Percentiles rank a stretch among this genome's conserved stretches.
phyloP scores from a whole-genome alignment of 2,329 filamentous ascomycete genomes.

The Fusarium sp. region DNA sequence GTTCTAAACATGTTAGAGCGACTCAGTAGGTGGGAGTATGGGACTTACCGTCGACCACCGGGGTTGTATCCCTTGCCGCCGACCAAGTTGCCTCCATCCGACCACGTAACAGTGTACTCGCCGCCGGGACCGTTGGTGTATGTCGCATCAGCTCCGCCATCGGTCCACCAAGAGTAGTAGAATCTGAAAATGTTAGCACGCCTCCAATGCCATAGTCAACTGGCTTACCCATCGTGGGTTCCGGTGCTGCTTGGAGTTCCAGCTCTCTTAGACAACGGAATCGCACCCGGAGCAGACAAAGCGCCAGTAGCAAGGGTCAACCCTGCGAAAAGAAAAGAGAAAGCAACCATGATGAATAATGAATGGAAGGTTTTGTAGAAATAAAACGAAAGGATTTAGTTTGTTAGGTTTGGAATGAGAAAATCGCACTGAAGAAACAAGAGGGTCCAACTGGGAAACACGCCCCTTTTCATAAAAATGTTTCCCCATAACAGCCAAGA shows the following conservation, averaged over 20 bases:
- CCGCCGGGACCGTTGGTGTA: conserved; percentile 59
- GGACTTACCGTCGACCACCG: conserved; percentile 53
- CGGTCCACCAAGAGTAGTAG: conserved; percentile 63
- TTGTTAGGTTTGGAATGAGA: conserved; percentile 5
- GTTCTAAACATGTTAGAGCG: conserved; percentile 4
- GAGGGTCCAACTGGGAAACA: background rate
- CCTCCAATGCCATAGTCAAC: background rate
- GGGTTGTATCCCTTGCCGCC: conserved; percentile 38
- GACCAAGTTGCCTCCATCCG: conserved; percentile 44
- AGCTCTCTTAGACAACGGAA: conserved; percentile 37
- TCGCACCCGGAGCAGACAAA: conserved; percentile 39
- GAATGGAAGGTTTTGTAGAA: background rate
- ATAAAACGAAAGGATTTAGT: conserved; percentile 1
- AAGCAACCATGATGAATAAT: conserved; percentile 37
- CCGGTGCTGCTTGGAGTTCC: conserved; percentile 52
- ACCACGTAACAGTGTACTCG: conserved; percentile 58
- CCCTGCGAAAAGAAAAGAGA: conserved; percentile 43
- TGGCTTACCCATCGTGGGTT: conserved; percentile 50
- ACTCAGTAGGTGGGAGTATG: background rate
- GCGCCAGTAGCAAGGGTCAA: conserved; percentile 39
- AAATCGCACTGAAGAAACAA: background rate
- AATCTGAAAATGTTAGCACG: conserved; percentile 40
- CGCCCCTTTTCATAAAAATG: conserved; percentile 1
- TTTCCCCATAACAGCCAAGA: conserved; percentile 12
- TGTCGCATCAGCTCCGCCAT: conserved; percentile 55